Evolutionary conservation across 257 asterid species (phyloP), one percentile per base, ranked within the genome.

Genomic region (Salvia rosmarinus): DNA sequence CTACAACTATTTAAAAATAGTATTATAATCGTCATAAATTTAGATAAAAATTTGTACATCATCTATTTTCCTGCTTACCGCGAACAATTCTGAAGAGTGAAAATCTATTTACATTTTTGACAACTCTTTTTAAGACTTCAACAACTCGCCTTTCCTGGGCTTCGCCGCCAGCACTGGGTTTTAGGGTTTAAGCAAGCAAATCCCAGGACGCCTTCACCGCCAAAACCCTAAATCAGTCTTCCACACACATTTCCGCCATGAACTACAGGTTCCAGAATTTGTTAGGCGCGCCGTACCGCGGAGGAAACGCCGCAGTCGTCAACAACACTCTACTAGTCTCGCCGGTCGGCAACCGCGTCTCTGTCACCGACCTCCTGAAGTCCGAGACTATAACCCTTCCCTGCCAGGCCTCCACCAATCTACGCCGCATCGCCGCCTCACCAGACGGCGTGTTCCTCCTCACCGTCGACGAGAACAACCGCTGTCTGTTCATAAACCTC

Each of bases 241-340:
- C 34, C 68, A 19, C 49, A 10, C 73, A 16, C 63, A 43, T 34
- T 12, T 6, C 37, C 70, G 17, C 79, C 75, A 94, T 94, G 98
- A 90, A 90, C 61, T 94, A 89, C 85, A 81, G 90, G 70, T 90
- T 94, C 83, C 90, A 82, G 5, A 90, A 92, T 62, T 90, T 88
- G n/a, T 82, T 95, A 12, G 99, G 99, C 64, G 97, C 99, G 23
- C 99, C 99, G 13, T 95, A 91, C 79, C 89, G 97, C 75, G 98
- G 99, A 56, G 98, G 99, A 14, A 91, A 88, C 74, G 94, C 79
- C 72, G 78, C 78, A 52, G 78, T 89, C 0, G 91, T 79, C 14
- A 82, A 88, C 83, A 83, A 89, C 80, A 76, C 68, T 2, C 79
- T 78, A 4, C 81, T 95, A 3, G 76, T 95, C 56, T 91, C 99